Evolutionary conservation across 306 rosid species (phyloP).

Genomic region (Lathyrus tuberosus): DNA sequence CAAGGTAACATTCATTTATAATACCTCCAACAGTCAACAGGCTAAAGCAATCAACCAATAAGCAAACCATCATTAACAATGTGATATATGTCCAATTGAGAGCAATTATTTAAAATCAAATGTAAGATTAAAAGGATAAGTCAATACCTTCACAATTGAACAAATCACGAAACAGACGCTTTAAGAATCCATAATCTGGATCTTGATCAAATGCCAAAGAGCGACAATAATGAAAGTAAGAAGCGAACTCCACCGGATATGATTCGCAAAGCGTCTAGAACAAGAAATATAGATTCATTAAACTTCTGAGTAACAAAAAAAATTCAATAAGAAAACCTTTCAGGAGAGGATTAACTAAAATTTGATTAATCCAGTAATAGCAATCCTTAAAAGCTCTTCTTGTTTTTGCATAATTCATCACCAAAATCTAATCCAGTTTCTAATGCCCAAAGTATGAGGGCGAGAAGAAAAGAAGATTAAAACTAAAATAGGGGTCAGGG

Average conservation of each 20-base stretch:
- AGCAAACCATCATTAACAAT: constrained; percentile 31
- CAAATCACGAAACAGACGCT: constrained; percentile 65
- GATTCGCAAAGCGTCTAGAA: constrained; percentile 66
- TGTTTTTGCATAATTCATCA: constrained; percentile 27
- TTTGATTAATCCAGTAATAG: constrained; percentile 12
- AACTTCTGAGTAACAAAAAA: constrained; percentile 30
- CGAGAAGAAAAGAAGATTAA: not conserved
- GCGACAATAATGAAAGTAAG: constrained; percentile 74
- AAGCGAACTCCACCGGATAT: constrained; percentile 66
- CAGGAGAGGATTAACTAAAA: constrained; percentile 4
- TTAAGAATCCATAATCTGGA: constrained; percentile 76
- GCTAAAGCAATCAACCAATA: constrained; percentile 24
- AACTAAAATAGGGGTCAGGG: not conserved
- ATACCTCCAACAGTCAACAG: constrained; percentile 10
- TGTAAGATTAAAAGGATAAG: not conserved
- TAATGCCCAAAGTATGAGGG: constrained; percentile 7
- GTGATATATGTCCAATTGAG: constrained; percentile 27
- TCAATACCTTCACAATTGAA: constrained; percentile 62
- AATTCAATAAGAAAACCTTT: constrained; percentile 28
- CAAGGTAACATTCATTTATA: constrained; percentile 15
- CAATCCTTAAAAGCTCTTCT: constrained; percentile 19
- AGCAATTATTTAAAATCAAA: constrained; percentile 23
- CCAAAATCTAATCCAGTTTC: constrained; percentile 29
- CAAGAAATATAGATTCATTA: constrained; percentile 36
- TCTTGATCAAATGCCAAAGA: constrained; percentile 74